phyloP scores from a whole-genome alignment of 2,329 filamentous ascomycete genomes.

The Calonectria fujianensis region DNA sequence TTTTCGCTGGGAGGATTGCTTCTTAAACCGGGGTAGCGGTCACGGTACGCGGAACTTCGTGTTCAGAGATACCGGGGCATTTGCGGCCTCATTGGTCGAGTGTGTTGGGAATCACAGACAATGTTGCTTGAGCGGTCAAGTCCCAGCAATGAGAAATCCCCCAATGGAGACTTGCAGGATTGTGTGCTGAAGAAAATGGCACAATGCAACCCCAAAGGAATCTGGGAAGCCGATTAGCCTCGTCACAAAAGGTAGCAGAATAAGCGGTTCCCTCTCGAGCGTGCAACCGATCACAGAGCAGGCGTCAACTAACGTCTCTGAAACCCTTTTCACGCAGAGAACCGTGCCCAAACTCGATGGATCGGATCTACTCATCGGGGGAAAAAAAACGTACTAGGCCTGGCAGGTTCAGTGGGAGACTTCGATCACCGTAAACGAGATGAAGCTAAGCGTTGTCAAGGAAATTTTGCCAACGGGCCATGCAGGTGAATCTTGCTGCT shows the following conservation, averaged over 20 bases:
- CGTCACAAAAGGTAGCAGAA: slow-evolving; percentile 3
- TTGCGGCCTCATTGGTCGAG: slow-evolving; percentile 48
- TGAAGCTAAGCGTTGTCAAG: slow-evolving; percentile 46
- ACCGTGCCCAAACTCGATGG: slow-evolving; percentile 17
- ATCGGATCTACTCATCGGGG: slow-evolving; percentile 12
- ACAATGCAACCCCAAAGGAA: slow-evolving; percentile 33
- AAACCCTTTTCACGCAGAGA: slow-evolving; percentile 10
- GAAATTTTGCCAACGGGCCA: slow-evolving; percentile 41
- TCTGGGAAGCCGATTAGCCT: slow-evolving; percentile 42
- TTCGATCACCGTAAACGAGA: slow-evolving; percentile 44
- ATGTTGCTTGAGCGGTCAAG: slow-evolving; percentile 42
- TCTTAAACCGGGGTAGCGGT: slow-evolving; percentile 50
- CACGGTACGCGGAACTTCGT: slow-evolving; percentile 45
- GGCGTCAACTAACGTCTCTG: not conserved
- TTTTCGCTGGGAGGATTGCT: slow-evolving; percentile 41
- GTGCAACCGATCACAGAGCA: slow-evolving; percentile 12
- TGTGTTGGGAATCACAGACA: slow-evolving; percentile 45
- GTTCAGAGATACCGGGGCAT: slow-evolving; percentile 48
- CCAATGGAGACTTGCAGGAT: slow-evolving; percentile 42
- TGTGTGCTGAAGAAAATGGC: slow-evolving; percentile 48
- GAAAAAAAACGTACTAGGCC: slow-evolving; percentile 43
- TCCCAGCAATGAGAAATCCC: slow-evolving; percentile 49
- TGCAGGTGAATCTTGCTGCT: slow-evolving; percentile 45
- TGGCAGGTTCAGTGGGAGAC: slow-evolving; percentile 39
- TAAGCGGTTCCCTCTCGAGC: not conserved